Percentiles rank a stretch among this genome's conserved stretches.
Evolutionary conservation across 768 basidiomycete genomes (phyloP).

Genomic region (Termitomyces sp.): DNA sequence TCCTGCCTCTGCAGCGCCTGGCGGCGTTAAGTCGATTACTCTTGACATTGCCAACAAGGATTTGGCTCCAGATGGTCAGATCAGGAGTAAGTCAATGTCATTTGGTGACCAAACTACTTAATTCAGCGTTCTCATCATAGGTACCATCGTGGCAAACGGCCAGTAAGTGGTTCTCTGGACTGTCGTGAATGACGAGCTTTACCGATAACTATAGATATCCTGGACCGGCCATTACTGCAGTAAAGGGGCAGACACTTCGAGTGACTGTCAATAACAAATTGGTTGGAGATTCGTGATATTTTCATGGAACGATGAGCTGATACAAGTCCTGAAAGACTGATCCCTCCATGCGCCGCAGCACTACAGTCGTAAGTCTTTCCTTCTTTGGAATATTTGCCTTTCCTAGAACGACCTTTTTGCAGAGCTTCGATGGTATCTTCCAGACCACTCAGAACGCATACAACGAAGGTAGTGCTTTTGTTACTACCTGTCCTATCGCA

Average conservation of each 20-base stretch:
- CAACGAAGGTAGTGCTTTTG: conserved; percentile 33
- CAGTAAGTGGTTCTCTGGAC: conserved; percentile 9
- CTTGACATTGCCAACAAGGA: conserved; percentile 34
- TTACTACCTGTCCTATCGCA: conserved; percentile 40
- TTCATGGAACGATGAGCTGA: not conserved
- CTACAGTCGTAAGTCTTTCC: conserved; percentile 18
- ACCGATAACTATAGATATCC: conserved; percentile 24
- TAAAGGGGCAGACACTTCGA: conserved; percentile 37
- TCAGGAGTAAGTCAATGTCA: conserved; percentile 16
- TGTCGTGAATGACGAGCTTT: not conserved
- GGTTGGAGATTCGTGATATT: conserved; percentile 16
- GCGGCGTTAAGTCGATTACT: conserved; percentile 17
- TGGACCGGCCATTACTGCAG: conserved; percentile 39
- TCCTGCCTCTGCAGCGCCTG: conserved; percentile 7
- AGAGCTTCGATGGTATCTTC: conserved; percentile 27
- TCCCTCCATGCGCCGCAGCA: conserved; percentile 24
- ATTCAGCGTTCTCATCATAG: conserved; percentile 6
- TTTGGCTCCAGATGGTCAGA: conserved; percentile 40
- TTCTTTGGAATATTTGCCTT: not conserved
- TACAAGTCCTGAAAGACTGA: conserved; percentile 18
- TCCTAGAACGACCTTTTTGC: not conserved
- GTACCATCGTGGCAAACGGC: conserved; percentile 20
- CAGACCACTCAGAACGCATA: conserved; percentile 15
- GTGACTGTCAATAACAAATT: conserved; percentile 42
- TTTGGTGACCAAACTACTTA: not conserved